Conservation (phyloP, 2,329 filamentous ascomycete species). For the Chalaropsis thielavioides region DNA sequence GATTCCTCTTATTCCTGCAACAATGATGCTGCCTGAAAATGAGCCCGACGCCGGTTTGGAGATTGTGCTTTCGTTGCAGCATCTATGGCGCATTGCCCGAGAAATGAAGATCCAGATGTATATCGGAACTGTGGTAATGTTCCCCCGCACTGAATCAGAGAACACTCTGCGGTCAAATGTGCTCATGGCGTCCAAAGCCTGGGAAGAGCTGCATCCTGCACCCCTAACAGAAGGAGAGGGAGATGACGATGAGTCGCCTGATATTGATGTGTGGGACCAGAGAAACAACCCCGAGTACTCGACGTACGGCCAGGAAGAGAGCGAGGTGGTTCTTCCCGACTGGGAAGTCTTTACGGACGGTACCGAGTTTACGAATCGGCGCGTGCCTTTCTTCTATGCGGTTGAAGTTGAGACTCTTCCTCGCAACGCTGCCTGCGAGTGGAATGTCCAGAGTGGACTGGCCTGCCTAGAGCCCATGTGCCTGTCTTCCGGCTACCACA, state of each 20-base stretch:
- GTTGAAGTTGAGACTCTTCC: conserved; percentile 67
- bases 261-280: conserved; percentile 54
- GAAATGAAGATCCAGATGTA: conserved; percentile 61
- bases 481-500: conserved; percentile 9
- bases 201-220: conserved; percentile 32
- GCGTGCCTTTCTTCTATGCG: conserved; percentile 53
- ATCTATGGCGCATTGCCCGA: conserved; percentile 69
- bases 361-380: conserved; percentile 26
- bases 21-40: conserved; percentile 47
- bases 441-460: conserved; percentile 57
- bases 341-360: conserved; percentile 32
- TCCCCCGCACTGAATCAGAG: conserved; percentile 32
- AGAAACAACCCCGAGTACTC: conserved; percentile 41
- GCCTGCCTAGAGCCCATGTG: conserved; percentile 21
- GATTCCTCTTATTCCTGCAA: conserved; percentile 70
- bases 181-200: conserved; percentile 32
- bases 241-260: conserved; percentile 29
- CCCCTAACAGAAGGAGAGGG: conserved; percentile 34
- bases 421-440: conserved; percentile 61
- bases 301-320: conserved; percentile 26
- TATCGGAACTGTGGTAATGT: conserved; percentile 61
- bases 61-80: conserved; percentile 63
- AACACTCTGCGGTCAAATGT: conserved; percentile 26
- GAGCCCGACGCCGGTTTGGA: conserved; percentile 34
- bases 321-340: conserved; percentile 32